Evolutionary conservation across 768 basidiomycete species (phyloP).

Genomic region (Suillus hirtellus): DNA sequence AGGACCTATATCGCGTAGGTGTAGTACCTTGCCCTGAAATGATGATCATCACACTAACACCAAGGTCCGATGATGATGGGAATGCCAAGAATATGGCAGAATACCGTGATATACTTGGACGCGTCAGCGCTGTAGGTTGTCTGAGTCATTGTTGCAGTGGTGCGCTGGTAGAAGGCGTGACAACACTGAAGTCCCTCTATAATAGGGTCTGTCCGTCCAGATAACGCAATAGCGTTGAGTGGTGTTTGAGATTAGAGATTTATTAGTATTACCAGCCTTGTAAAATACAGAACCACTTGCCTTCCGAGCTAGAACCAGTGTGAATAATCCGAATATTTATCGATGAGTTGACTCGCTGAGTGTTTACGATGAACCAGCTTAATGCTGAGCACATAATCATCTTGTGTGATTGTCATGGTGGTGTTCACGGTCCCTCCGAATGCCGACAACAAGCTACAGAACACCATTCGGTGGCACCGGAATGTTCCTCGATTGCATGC

Average conservation of each 20-base stretch:
- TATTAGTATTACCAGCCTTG: not conserved
- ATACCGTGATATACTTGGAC: constrained; percentile 23
- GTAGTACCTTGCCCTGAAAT: not conserved
- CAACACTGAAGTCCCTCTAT: not conserved
- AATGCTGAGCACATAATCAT: not conserved
- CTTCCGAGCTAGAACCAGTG: not conserved
- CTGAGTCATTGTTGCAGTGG: constrained; percentile 24
- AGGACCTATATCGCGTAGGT: not conserved
- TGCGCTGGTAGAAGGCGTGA: not conserved
- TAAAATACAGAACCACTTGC: not conserved
- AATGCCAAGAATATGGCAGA: constrained; percentile 59
- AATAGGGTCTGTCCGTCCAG: not conserved
- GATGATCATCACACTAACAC: not conserved
- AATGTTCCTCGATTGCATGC: too few relatives aligned
- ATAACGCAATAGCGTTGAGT: not conserved
- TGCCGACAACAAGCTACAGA: too few relatives aligned
- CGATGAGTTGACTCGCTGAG: not conserved
- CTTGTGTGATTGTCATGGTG: not conserved
- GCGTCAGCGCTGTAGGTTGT: constrained; percentile 18
- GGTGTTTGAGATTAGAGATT: not conserved
- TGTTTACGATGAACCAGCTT: not conserved
- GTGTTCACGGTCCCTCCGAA: too few relatives aligned
- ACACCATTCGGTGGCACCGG: too few relatives aligned
- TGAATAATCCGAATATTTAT: not conserved
- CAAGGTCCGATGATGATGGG: constrained; percentile 35